Evolutionary conservation across 306 rosid species (phyloP), one percentile per base, ranked within the genome.

Genomic region (Acacia acuminata): DNA sequence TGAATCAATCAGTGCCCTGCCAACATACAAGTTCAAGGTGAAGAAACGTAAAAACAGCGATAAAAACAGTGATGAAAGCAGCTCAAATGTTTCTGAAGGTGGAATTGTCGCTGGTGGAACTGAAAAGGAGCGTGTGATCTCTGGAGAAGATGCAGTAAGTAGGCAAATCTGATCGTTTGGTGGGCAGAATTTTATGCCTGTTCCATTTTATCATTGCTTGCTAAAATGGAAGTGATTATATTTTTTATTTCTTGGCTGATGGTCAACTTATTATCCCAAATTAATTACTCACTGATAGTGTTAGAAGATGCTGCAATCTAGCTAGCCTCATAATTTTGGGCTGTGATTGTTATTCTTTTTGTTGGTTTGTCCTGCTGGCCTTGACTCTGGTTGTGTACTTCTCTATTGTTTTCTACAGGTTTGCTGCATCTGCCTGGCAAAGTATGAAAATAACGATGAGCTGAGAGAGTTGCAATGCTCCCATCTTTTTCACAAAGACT

Each of bases 111-210:
- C 98, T 72, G 94, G 86, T 56, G 99, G 99, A 88, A 96, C 99
- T 67, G 98, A 91, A 70, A 90, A 89, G 79, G 98, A 93, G 87
- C 94, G 94, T 22, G 83, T 86, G 78, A 90, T 96, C 82, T 91
- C 98, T 34, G 98, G 93, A 70, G 99, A 96, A 87, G 99, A 96
- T 82, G 99, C 99, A 8, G 99, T 93, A 88, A 85, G 92, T 85
- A 83, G 67, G 42, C n/a, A 66, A 70, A 24, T 84, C 73, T 84
- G 40, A 80, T 84, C 11, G 75, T 70, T 58, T 12, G 50, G 60
- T 84, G 16, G 85, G 47, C 38, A 19, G 76, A 75, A 55, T 53
- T 78, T 36, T 53, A 75, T 68, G 65, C 63, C 60, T 58, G 27
- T 63, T 63, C 30, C 78, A 45, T 75, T 47, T 51, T 56, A 36